A percentile compares a stretch with the other conserved stretches of the same genome.
Evolutionary conservation across 306 rosid species (phyloP).

Genomic region (Heteromeles arbutifolia): DNA sequence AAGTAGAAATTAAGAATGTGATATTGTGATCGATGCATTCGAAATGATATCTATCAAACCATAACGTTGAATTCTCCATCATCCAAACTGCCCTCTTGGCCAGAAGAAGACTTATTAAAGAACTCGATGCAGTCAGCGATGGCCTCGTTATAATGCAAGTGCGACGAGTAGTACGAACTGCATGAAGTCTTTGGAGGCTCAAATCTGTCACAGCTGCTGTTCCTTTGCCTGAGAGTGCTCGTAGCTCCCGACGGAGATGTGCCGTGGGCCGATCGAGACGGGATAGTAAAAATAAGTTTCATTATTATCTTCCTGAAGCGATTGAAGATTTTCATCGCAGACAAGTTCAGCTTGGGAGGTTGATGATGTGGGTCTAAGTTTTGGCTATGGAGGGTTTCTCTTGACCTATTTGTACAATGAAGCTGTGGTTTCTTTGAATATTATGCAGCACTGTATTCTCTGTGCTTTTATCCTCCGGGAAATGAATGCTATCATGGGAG

Average conservation of each 20-base stretch:
- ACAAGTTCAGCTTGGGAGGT: slow-evolving; percentile 30
- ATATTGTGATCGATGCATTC: not conserved
- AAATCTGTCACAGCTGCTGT: slow-evolving; percentile 29
- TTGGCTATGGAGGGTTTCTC: not conserved
- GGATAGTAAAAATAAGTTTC: slow-evolving; percentile 34
- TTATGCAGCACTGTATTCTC: slow-evolving; percentile 42
- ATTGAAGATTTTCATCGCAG: slow-evolving; percentile 57
- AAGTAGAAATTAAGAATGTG: not conserved
- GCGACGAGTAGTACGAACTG: slow-evolving; percentile 64
- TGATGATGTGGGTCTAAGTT: not conserved
- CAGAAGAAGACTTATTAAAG: slow-evolving; percentile 50
- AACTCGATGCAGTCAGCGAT: slow-evolving; percentile 79
- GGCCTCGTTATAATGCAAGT: slow-evolving; percentile 72
- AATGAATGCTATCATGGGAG: slow-evolving; percentile 60
- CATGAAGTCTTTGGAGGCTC: slow-evolving; percentile 81
- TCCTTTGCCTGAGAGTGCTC: slow-evolving; percentile 19
- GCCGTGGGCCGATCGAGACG: slow-evolving; percentile 13
- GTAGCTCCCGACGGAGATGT: slow-evolving; percentile 1
- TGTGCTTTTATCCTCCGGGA: slow-evolving; percentile 47
- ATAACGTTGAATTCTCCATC: slow-evolving; percentile 29
- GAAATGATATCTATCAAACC: slow-evolving; percentile 18
- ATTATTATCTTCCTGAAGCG: slow-evolving; percentile 56
- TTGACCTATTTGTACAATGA: slow-evolving; percentile 30
- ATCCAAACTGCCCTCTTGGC: slow-evolving; percentile 40
- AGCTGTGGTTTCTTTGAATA: slow-evolving; percentile 15